Percentiles rank a stretch among this genome's conserved stretches.
Conservation (phyloP, 2,329 filamentous ascomycete genomes). For the Oidium heveae region DNA sequence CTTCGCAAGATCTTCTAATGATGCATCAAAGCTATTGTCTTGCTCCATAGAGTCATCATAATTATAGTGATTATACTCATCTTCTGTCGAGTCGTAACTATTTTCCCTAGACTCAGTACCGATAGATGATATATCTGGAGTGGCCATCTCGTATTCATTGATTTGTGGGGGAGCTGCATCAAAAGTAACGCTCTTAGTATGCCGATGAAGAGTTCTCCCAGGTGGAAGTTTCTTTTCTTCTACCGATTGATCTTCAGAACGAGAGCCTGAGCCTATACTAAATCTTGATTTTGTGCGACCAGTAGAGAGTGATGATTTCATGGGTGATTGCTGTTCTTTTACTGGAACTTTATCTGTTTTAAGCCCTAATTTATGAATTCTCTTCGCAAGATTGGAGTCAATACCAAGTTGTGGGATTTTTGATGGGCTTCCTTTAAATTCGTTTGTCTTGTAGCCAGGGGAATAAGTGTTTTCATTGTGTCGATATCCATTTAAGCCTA, state of each 20-base stretch:
- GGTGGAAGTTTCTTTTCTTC: constrained; percentile 33
- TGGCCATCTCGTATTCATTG: constrained; percentile 96
- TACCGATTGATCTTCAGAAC: constrained; percentile 38
- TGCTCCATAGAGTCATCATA: constrained; percentile 32
- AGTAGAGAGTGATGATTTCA: constrained; percentile 66
- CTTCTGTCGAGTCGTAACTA: constrained; percentile 70
- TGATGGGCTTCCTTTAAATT: constrained; percentile 31
- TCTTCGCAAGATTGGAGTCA: constrained; percentile 17
- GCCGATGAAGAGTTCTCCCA: constrained; percentile 47
- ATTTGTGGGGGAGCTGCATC: constrained; percentile 80
- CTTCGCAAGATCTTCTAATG: constrained; percentile 85
- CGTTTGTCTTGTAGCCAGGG: constrained; percentile 27
- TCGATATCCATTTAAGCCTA: constrained; percentile 26
- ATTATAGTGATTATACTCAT: constrained; percentile 20
- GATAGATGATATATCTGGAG: constrained; percentile 80
- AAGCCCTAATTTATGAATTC: constrained; percentile 3
- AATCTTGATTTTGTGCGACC: constrained; percentile 33
- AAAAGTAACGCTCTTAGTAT: constrained; percentile 93
- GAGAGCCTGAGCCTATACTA: constrained; percentile 41
- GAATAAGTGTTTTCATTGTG: constrained; percentile 20
- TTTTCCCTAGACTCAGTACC: constrained; percentile 77
- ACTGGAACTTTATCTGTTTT: constrained; percentile 24
- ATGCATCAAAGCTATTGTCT: constrained; percentile 81
- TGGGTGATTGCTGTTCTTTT: constrained; percentile 52
- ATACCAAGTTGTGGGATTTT: constrained; percentile 21